Conservation (phyloP, 768 basidiomycete species). For the Boletus pseudopeckii region DNA sequence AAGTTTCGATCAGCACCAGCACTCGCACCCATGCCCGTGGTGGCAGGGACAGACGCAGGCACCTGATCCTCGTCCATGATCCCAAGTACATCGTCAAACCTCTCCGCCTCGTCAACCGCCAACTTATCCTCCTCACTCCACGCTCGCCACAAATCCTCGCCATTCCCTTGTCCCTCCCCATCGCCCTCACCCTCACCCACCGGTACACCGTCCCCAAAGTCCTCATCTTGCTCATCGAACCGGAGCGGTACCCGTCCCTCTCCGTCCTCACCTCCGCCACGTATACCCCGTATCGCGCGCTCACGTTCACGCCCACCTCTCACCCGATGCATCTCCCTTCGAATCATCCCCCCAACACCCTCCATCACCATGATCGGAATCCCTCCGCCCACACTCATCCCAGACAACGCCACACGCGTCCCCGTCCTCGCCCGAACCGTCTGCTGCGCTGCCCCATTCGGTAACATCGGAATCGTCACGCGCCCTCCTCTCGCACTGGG, state of each 20-base stretch:
- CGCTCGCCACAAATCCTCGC: constrained; percentile 22
- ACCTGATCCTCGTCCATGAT: constrained; percentile 34
- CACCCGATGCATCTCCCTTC: constrained; percentile 45
- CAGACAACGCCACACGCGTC: constrained; percentile 15
- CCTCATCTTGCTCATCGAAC: constrained; percentile 71
- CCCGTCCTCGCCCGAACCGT: not conserved
- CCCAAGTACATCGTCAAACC: constrained; percentile 33
- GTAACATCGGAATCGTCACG: constrained; percentile 65
- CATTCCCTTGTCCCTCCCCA: not conserved
- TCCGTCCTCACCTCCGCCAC: not conserved
- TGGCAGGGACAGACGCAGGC: constrained; percentile 6
- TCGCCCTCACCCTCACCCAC: not conserved
- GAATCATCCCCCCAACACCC: constrained; percentile 52
- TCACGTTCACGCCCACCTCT: constrained; percentile 3
- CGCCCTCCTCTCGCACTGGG: constrained; percentile 35
- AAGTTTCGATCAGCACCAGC: not conserved
- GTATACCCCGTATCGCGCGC: not conserved
- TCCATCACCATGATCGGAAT: constrained; percentile 60
- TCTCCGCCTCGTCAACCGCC: constrained; percentile 31
- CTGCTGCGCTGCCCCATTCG: constrained; percentile 54
- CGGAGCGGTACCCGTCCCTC: constrained; percentile 37
- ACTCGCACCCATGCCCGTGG: not conserved
- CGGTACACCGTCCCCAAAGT: constrained; percentile 36
- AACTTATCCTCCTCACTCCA: constrained; percentile 31
- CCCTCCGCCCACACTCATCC: constrained; percentile 19